Conservation (phyloP, 352 stramenopile species). For the Phytopythium kandeliae region DNA sequence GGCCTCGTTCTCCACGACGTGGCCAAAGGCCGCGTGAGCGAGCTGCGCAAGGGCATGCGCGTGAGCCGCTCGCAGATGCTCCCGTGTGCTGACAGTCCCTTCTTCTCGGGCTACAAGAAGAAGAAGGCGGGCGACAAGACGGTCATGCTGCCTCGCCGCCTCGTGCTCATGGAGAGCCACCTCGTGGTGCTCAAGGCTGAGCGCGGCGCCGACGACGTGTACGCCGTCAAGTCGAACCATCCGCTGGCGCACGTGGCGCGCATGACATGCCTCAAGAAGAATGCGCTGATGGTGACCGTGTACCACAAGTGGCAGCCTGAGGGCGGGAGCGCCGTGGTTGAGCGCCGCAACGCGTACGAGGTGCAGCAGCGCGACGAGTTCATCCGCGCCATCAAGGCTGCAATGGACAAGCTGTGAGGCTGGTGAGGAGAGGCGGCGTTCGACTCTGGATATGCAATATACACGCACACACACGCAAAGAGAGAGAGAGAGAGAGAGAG, state of each 20-base stretch:
- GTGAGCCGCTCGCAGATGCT: conserved; percentile 69
- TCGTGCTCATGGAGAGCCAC: conserved; percentile 71
- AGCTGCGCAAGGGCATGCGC: conserved; percentile 60
- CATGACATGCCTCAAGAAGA: conserved; percentile 89
- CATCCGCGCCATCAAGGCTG: conserved; percentile 75
- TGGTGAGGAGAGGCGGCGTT: too few relatives aligned
- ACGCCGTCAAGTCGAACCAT: conserved; percentile 75
- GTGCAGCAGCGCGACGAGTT: conserved; percentile 85
- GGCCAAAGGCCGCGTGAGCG: conserved; percentile 34
- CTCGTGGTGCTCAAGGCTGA: conserved; percentile 75
- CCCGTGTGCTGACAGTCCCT: conserved; percentile 57
- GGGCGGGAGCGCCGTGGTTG: conserved; percentile 24
- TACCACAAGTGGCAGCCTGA: conserved; percentile 79
- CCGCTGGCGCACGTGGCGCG: conserved; percentile 58
- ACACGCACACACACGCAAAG: too few relatives aligned
- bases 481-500: too few relatives aligned
- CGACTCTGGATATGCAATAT: conserved; percentile 16
- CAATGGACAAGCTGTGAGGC: conserved; percentile 79
- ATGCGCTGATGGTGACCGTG: conserved; percentile 80
- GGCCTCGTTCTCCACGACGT: conserved; percentile 44
- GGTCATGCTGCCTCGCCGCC: conserved; percentile 47
- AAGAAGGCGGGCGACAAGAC: conserved; percentile 24
- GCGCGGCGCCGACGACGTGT: conserved; percentile 66
- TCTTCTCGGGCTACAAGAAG: conserved; percentile 88
- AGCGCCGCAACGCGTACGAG: conserved; percentile 77